phyloP scores from a whole-genome alignment of 2,329 filamentous ascomycete genomes.

The Stagonosporopsis vannaccii region DNA sequence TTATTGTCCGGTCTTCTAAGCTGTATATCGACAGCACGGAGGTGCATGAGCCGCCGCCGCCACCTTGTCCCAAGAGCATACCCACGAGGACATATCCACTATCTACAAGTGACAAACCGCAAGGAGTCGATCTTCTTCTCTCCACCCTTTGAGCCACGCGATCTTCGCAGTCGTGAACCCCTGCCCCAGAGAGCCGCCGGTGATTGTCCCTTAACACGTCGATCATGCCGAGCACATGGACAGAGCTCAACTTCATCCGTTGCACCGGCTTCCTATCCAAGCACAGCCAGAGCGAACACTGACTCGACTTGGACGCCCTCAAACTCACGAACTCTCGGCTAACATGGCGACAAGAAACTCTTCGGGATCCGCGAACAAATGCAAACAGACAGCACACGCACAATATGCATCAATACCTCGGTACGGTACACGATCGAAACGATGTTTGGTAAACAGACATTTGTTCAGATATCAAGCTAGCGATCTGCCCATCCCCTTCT shows the following conservation, averaged over 20 bases:
- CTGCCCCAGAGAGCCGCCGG: background rate
- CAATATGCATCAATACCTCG: background rate
- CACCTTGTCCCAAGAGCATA: background rate
- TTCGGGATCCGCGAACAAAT: background rate
- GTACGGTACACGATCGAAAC: background rate
- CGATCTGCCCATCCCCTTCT: background rate
- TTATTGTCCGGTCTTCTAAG: background rate
- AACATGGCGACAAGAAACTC: slow-evolving; percentile 9
- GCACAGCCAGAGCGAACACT: background rate
- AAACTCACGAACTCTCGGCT: background rate
- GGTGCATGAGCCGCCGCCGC: background rate
- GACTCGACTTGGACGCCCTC: background rate
- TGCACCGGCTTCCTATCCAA: background rate
- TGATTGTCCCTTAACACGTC: slow-evolving; percentile 5
- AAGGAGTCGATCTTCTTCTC: background rate
- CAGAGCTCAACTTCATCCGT: background rate
- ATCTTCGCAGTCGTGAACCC: background rate
- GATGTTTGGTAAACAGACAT: background rate
- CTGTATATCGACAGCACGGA: slow-evolving; percentile 2
- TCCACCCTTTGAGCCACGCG: background rate
- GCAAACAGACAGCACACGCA: background rate
- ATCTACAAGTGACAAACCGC: background rate
- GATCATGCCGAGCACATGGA: slow-evolving; percentile 3
- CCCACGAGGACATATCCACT: background rate
- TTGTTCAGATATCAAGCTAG: slow-evolving; percentile 1